These are phyloP conservation scores for Globisporangium middletonii DNA, from an alignment of 352 stramenopile genomes.

Conservation along the genomic window DNA sequence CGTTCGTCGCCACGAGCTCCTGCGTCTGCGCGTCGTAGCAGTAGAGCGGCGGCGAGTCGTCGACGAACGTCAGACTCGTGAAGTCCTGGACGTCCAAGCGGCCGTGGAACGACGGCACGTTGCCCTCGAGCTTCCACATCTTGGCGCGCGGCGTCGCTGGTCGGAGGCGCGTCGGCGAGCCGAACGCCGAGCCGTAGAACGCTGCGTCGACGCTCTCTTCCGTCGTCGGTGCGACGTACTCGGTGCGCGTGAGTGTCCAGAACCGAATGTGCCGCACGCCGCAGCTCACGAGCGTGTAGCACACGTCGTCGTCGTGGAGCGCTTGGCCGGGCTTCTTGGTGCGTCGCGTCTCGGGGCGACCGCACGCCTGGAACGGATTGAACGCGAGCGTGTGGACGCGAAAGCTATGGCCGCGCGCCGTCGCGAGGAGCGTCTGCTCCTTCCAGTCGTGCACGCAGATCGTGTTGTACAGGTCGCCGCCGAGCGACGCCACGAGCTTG, in stretches of 20 bases:
- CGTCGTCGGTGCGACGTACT: constrained; percentile 32
- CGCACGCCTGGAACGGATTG: constrained; percentile 67
- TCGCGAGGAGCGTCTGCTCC: constrained; percentile 46
- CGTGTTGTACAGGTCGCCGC: constrained; percentile 73
- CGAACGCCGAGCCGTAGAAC: constrained; percentile 60
- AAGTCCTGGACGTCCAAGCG: constrained; percentile 70
- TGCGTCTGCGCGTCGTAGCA: constrained; percentile 46
- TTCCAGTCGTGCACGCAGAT: constrained; percentile 76
- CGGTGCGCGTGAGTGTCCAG: constrained; percentile 59
- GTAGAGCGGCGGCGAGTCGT: constrained; percentile 57
- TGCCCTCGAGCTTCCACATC: constrained; percentile 70
- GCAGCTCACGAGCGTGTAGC: constrained; percentile 69
- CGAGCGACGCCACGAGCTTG: constrained; percentile 57
- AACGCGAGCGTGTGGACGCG: constrained; percentile 59
- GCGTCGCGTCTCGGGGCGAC: constrained; percentile 40
- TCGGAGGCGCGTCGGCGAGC: constrained; percentile 33
- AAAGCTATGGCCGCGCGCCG: constrained; percentile 56
- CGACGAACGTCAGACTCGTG: constrained; percentile 56
- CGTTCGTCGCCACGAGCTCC: constrained; percentile 31
- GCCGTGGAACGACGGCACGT: constrained; percentile 63
- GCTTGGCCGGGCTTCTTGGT: constrained; percentile 52
- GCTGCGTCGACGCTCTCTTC: constrained; percentile 50
- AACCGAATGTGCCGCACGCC: constrained; percentile 71
- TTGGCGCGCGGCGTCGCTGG: constrained; percentile 54
- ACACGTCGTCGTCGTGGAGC: constrained; percentile 60